Evolutionary conservation across 1,284 basidiomycete species (phyloP).

Genomic region (Pseudozyma tsukubaensis): DNA sequence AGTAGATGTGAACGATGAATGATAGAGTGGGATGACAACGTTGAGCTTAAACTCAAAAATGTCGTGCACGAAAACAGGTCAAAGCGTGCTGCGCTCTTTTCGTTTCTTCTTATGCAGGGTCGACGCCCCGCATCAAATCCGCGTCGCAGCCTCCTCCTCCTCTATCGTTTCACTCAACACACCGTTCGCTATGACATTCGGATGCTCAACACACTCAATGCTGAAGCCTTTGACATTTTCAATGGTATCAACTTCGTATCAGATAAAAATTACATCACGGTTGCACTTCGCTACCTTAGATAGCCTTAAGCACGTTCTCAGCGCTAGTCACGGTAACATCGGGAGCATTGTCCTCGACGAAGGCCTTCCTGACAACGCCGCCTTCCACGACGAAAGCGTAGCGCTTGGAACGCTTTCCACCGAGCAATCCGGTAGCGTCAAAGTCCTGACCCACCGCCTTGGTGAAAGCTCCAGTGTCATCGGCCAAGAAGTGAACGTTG

Average conservation of each 20-base stretch:
- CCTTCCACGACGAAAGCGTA: slow-evolving; percentile 58
- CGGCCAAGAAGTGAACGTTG: slow-evolving; percentile 63
- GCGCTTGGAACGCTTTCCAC: slow-evolving; percentile 56
- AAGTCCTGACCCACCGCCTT: slow-evolving; percentile 60
- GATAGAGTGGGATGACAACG: too few species aligned
- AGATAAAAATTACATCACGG: not conserved
- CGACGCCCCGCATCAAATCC: too few species aligned
- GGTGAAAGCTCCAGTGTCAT: slow-evolving; percentile 66
- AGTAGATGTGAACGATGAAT: not conserved
- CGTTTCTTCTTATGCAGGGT: too few species aligned
- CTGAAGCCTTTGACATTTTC: not conserved
- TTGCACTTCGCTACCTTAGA: slow-evolving; percentile 8
- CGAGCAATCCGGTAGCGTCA: slow-evolving; percentile 62
- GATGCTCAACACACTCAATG: not conserved
- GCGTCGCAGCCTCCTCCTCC: too few species aligned
- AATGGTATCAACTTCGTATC: not conserved
- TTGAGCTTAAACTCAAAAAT: too few species aligned
- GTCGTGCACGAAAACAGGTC: too few species aligned
- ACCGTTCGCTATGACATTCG: too few species aligned
- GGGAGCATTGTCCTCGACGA: slow-evolving; percentile 60
- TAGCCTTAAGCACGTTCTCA: slow-evolving; percentile 56
- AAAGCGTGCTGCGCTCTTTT: too few species aligned
- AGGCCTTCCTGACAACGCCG: slow-evolving; percentile 56
- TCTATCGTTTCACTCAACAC: too few species aligned
- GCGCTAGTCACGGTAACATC: slow-evolving; percentile 59